phyloP scores from a whole-genome alignment of 208 protist genomes.

The Angomonas desouzai region DNA sequence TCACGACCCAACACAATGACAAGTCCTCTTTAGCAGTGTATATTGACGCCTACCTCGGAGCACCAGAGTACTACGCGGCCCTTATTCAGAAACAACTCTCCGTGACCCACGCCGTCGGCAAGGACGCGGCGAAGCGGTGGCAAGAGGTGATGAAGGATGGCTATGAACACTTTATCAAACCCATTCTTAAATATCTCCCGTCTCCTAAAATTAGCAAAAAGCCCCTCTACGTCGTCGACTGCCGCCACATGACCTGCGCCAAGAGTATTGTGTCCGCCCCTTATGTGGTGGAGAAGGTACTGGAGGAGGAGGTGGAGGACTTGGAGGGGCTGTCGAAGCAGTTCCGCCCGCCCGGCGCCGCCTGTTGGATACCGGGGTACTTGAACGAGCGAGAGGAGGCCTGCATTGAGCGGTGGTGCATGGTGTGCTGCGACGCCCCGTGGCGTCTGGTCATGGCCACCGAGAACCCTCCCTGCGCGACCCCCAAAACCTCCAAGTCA shows the following conservation, averaged over 20 bases:
- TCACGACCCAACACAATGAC: neutral
- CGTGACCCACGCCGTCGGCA: neutral
- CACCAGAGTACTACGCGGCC: neutral
- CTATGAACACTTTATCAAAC: neutral
- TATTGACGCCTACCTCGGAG: neutral
- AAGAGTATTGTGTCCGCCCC: neutral
- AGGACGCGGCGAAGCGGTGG: neutral
- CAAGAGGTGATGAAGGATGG: neutral
- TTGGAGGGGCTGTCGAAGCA: neutral
- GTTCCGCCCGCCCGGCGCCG: neutral
- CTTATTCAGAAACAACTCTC: neutral
- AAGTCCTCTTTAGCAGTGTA: neutral
- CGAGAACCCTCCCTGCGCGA: neutral
- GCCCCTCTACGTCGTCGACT: constrained; percentile 1
- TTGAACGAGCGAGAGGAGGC: neutral
- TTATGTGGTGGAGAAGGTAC: neutral
- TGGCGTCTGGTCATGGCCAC: constrained; percentile 5
- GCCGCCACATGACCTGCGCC: neutral
- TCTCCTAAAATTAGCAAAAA: constrained; percentile 2
- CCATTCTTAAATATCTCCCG: neutral
- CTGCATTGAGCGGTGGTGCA: constrained; percentile 4
- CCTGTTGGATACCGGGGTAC: constrained; percentile 4
- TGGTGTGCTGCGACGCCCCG: neutral
- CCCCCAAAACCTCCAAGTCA: constrained; percentile 1
- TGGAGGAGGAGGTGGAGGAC: constrained; percentile 6